A percentile compares a stretch with the other conserved stretches of the same genome.
Evolutionary conservation across 2,329 filamentous ascomycete genomes (phyloP).

Genomic region (Blastomyces parvus): DNA sequence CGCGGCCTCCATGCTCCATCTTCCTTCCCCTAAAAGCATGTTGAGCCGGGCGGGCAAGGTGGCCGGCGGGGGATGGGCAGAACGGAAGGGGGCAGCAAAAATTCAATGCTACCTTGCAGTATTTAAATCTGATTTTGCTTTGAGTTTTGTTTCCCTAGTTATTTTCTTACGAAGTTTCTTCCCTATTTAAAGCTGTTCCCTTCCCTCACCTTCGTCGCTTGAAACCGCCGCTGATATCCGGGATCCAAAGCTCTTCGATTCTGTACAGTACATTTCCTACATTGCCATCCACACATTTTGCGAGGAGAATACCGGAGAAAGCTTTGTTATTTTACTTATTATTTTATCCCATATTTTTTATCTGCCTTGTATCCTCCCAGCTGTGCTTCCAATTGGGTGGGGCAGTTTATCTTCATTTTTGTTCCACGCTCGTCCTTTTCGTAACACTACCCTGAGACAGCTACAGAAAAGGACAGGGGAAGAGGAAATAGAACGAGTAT

Average conservation of each 20-base stretch:
- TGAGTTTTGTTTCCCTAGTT: not conserved
- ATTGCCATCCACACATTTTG: not conserved
- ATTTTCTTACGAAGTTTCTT: not conserved
- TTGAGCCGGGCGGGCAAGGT: conserved; percentile 30
- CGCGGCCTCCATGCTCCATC: conserved; percentile 4
- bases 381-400: not conserved
- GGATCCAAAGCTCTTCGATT: not conserved
- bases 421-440: not conserved
- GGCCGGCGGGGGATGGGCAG: not conserved
- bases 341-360: not conserved
- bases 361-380: not conserved
- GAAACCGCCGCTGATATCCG: conserved; percentile 2
- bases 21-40: conserved; percentile 39
- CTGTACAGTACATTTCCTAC: not conserved
- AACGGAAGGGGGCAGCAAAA: too few species aligned
- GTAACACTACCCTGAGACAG: conserved; percentile 1
- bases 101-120: conserved; percentile 1
- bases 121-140: not conserved
- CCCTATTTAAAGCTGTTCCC: not conserved
- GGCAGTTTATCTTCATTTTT: not conserved
- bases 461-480: not conserved
- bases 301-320: not conserved
- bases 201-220: not conserved
- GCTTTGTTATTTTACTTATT: not conserved
- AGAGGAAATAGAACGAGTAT: not conserved